These are phyloP conservation scores for Colletotrichum tofieldiae DNA, from an alignment of 2,329 filamentous ascomycete genomes.

Conservation along the genomic window DNA sequence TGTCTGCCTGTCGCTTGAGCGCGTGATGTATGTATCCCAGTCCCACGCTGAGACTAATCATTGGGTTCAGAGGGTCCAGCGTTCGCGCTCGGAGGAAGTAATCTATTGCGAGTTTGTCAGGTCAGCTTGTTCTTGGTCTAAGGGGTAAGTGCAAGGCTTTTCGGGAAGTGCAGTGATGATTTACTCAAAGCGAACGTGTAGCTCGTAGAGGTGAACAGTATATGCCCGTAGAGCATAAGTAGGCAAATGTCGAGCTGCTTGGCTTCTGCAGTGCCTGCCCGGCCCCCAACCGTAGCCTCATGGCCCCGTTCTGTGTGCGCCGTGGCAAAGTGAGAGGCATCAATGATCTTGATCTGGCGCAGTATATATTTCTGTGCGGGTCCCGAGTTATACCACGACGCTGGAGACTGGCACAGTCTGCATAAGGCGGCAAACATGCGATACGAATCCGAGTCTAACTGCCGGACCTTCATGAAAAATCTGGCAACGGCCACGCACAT, in stretches of 20 bases:
- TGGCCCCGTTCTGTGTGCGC: slow-evolving; percentile 34
- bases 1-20: slow-evolving; percentile 90
- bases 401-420: slow-evolving; percentile 80
- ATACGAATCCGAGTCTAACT: slow-evolving; percentile 86
- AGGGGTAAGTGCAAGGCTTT: neutral
- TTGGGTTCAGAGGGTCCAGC: slow-evolving; percentile 81
- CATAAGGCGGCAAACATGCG: slow-evolving; percentile 87
- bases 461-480: slow-evolving; percentile 87
- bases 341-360: slow-evolving; percentile 91
- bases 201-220: slow-evolving; percentile 86
- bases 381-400: slow-evolving; percentile 83
- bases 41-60: slow-evolving; percentile 86
- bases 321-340: slow-evolving; percentile 67
- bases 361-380: slow-evolving; percentile 92
- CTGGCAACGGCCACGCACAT: slow-evolving; percentile 81
- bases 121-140: neutral
- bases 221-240: slow-evolving; percentile 91
- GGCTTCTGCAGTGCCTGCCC: slow-evolving; percentile 2
- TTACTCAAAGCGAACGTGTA: slow-evolving; percentile 86
- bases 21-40: slow-evolving; percentile 90
- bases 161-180: slow-evolving; percentile 44
- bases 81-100: slow-evolving; percentile 88
- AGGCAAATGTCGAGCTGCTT: slow-evolving; percentile 81
- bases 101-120: slow-evolving; percentile 58
- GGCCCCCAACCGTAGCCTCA: slow-evolving; percentile 56